A percentile compares a stretch with the other conserved stretches of the same genome.
Evolutionary conservation across 2,329 filamentous ascomycete species (phyloP).

Genomic region (Helminthosporium solani): DNA sequence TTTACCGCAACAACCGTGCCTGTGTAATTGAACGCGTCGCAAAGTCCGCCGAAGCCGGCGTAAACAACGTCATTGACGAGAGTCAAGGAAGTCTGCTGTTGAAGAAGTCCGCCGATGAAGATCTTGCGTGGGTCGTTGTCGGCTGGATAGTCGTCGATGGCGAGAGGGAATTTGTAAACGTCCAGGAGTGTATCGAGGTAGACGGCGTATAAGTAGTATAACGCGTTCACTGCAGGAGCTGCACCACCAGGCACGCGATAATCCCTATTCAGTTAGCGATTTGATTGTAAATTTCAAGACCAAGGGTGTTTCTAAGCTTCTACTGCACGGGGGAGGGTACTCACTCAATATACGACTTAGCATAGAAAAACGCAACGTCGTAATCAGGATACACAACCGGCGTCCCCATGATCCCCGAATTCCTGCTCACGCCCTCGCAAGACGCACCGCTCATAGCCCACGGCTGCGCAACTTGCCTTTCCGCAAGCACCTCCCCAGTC

Average conservation of each 20-base stretch:
- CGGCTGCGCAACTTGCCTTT: constrained; percentile 15
- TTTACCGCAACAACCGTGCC: constrained; percentile 22
- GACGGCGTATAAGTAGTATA: constrained; percentile 46
- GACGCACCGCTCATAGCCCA: constrained; percentile 16
- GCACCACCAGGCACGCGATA: constrained; percentile 27
- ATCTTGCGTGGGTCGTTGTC: constrained; percentile 52
- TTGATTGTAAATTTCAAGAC: background rate
- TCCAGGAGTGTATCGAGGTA: constrained; percentile 44
- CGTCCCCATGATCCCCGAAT: constrained; percentile 24
- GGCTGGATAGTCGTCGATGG: constrained; percentile 50
- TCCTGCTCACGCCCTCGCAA: constrained; percentile 15
- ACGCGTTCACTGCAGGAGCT: constrained; percentile 38
- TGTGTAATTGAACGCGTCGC: constrained; percentile 59
- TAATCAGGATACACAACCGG: constrained; percentile 20
- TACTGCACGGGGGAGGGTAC: background rate
- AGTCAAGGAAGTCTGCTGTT: constrained; percentile 54
- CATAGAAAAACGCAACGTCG: constrained; percentile 32
- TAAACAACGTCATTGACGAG: constrained; percentile 52
- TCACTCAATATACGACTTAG: constrained; percentile 29
- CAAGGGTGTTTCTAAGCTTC: too few species aligned
- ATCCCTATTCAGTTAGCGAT: constrained; percentile 9
- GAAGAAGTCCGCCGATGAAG: constrained; percentile 55
- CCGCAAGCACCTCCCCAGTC: constrained; percentile 16
- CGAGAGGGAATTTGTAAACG: constrained; percentile 49
- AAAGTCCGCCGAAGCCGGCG: constrained; percentile 57